Evolutionary conservation across 192 early-diverging fungal genomes (phyloP).

Genomic region (Backusella sp.): DNA sequence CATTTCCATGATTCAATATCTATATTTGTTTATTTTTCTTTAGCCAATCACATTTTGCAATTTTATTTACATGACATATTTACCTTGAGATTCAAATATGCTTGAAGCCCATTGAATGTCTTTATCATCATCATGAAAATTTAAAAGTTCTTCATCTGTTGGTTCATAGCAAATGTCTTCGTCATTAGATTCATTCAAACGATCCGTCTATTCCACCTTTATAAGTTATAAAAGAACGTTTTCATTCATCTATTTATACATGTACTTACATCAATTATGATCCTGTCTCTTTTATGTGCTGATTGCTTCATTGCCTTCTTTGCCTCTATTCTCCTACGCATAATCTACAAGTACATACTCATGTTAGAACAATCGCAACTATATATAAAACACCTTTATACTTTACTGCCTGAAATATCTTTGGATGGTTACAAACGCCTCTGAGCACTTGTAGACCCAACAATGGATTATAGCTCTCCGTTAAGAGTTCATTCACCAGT

Average conservation of each 20-base stretch:
- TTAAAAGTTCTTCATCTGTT: background rate
- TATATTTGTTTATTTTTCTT: background rate
- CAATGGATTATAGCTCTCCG: background rate
- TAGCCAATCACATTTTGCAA: background rate
- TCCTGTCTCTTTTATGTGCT: background rate
- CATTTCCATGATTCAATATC: slow-evolving; percentile 30
- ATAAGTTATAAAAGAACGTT: background rate
- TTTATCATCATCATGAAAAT: background rate
- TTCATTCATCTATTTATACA: background rate
- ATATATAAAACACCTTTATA: background rate
- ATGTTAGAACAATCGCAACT: background rate
- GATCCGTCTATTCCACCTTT: background rate
- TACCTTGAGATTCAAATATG: slow-evolving; percentile 1
- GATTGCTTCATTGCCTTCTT: background rate
- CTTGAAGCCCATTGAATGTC: background rate
- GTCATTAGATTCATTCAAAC: background rate
- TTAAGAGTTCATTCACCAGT: background rate
- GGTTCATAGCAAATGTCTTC: background rate
- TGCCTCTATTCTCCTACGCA: background rate
- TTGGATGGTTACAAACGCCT: slow-evolving; percentile 68
- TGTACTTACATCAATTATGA: background rate
- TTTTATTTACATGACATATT: background rate
- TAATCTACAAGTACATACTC: background rate
- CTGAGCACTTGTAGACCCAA: slow-evolving; percentile 31
- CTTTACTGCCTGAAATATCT: slow-evolving; percentile 42